phyloP scores from a whole-genome alignment of 2,329 filamentous ascomycete genomes.

The Falciphora oryzae region DNA sequence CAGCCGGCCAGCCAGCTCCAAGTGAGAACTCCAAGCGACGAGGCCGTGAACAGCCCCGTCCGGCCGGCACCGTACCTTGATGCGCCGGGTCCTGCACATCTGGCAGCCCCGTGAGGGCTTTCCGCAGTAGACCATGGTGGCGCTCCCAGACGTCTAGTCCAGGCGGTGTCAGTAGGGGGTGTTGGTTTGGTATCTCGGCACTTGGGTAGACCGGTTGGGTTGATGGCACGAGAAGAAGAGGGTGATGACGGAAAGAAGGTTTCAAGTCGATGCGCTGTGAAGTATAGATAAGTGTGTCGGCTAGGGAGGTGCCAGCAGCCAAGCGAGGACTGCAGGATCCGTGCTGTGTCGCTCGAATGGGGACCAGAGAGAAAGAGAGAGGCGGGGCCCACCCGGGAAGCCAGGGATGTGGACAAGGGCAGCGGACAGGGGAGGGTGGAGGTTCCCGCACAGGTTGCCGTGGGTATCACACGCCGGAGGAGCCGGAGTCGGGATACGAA shows the following conservation, averaged over 20 bases:
- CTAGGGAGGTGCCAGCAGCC: not conserved
- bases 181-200: not conserved
- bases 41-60: not conserved
- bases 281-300: not conserved
- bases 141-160: slow-evolving; percentile 1
- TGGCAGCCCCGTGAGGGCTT: slow-evolving; percentile 65
- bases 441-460: not conserved
- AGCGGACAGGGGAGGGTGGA: not conserved
- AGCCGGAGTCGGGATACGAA: not conserved
- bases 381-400: not conserved
- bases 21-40: not conserved
- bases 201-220: not conserved
- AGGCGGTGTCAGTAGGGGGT: not conserved
- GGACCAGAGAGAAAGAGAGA: not conserved
- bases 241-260: not conserved
- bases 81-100: slow-evolving; percentile 67
- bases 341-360: not conserved
- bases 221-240: not conserved
- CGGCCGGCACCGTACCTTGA: slow-evolving; percentile 51
- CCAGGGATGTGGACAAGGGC: not conserved
- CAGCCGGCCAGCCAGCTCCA: not conserved
- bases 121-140: slow-evolving; percentile 58
- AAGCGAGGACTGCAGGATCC: not conserved
- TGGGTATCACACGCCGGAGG: not conserved
- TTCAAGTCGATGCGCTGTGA: not conserved